Conservation (phyloP, 495 filamentous ascomycete genomes). For the Pyrenula aspistea region DNA sequence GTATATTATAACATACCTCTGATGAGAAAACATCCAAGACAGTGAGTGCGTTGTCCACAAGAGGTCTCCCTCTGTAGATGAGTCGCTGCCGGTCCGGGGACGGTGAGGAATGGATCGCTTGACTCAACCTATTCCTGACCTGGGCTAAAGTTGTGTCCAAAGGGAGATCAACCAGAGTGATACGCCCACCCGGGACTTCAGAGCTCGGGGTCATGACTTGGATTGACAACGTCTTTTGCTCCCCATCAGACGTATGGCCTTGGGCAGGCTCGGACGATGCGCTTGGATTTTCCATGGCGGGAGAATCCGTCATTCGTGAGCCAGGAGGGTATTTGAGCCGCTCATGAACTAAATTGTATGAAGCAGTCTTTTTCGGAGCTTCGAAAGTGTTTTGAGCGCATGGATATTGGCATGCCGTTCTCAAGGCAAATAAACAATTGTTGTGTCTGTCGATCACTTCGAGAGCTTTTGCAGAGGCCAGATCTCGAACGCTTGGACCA, state of each 20-base stretch:
- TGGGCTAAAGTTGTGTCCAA: slow-evolving; percentile 43
- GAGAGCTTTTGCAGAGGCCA: too few species aligned
- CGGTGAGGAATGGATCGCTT: slow-evolving; percentile 39
- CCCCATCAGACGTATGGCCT: not conserved
- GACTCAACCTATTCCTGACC: slow-evolving; percentile 48
- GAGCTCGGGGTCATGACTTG: slow-evolving; percentile 33
- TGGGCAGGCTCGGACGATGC: not conserved
- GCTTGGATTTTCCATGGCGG: not conserved
- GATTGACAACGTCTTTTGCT: not conserved
- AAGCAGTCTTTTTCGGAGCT: too few species aligned
- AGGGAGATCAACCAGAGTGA: slow-evolving; percentile 41
- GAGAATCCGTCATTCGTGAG: too few species aligned
- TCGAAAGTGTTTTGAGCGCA: too few species aligned
- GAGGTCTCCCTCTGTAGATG: slow-evolving; percentile 52
- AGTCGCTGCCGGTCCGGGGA: slow-evolving; percentile 42
- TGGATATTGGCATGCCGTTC: too few species aligned
- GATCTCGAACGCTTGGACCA: not conserved
- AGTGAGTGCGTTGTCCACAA: slow-evolving; percentile 38
- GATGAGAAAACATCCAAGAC: slow-evolving; percentile 46
- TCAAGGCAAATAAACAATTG: too few species aligned
- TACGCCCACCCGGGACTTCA: slow-evolving; percentile 33
- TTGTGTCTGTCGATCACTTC: too few species aligned
- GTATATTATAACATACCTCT: slow-evolving; percentile 4
- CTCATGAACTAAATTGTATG: too few species aligned
- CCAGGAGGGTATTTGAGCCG: too few species aligned